phyloP scores from a whole-genome alignment of 1,284 basidiomycete genomes.

The Leccinum griseonigrum region DNA sequence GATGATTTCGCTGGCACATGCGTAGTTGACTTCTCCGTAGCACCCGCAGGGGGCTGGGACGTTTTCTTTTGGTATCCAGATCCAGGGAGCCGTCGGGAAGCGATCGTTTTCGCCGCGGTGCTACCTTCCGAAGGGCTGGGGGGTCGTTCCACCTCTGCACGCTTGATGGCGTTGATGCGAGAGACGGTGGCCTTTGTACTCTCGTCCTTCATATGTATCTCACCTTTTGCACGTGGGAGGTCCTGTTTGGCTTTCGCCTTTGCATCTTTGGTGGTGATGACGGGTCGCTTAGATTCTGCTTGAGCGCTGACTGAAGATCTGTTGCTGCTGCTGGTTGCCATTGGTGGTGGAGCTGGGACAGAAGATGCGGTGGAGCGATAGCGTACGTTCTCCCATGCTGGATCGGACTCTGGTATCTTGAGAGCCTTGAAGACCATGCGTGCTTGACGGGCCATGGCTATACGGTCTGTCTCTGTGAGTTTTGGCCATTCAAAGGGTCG shows the following conservation, averaged over 20 bases:
- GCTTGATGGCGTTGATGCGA: slow-evolving; percentile 27
- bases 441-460: slow-evolving; percentile 47
- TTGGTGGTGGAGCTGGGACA: slow-evolving; percentile 12
- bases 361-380: slow-evolving; percentile 28
- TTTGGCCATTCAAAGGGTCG: slow-evolving; percentile 61
- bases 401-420: slow-evolving; percentile 54
- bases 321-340: slow-evolving; percentile 17
- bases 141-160: slow-evolving; percentile 27
- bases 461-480: slow-evolving; percentile 45
- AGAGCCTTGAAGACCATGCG: slow-evolving; percentile 45
- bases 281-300: slow-evolving; percentile 40
- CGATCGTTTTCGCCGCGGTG: slow-evolving; percentile 14
- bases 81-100: slow-evolving; percentile 43
- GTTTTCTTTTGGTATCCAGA: slow-evolving; percentile 43
- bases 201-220: slow-evolving; percentile 56
- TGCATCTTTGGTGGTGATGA: slow-evolving; percentile 39
- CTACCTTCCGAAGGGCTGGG: slow-evolving; percentile 11
- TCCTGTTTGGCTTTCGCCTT: slow-evolving; percentile 47
- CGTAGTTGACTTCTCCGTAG: slow-evolving; percentile 16
- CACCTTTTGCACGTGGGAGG: slow-evolving; percentile 38
- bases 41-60: slow-evolving; percentile 15
- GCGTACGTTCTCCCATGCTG: slow-evolving; percentile 49
- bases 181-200: slow-evolving; percentile 30
- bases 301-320: slow-evolving; percentile 25
- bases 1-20: slow-evolving; percentile 18